Evolutionary conservation across 2,329 filamentous ascomycete genomes (phyloP), one percentile per base, ranked within the genome.

Genomic region (Xylariomycetidae sp.): DNA sequence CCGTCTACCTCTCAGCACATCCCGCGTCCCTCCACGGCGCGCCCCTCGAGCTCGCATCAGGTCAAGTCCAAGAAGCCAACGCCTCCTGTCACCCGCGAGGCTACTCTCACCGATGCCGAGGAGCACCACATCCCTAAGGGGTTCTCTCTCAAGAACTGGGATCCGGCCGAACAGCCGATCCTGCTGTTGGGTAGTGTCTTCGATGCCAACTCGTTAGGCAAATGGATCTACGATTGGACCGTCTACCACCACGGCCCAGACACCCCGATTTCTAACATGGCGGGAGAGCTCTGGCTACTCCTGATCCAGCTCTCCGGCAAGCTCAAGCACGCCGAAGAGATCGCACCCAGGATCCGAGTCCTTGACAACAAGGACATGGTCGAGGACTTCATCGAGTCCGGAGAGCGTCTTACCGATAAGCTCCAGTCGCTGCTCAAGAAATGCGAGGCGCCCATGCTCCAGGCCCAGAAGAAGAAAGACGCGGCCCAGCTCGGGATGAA

Each of bases 141-240:
- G 42, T 98, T 94, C 68, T 94, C 88, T 16, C 80, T 90, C 57
- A 97, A 97, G 74, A 94, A 97, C 69, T 97, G 92, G 92, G 92
- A 98, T 58, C 90, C 90, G 1, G 81, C 79, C 17, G 90, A 97
- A 68, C 81, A 88, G 49, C 92, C 92, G 32, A 96, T 98, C 58
- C 82, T 96, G 57, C 77, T 98, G 16, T 74, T 97, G 15, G 92
- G 92, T 31, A 94, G 87, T 56, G 92, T 97, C 36, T 97, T 97
- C 56, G 92, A 97, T 57, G 87, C 90, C 55, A 96, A 97, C 73
- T 95, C 88, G 16, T 74, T 98, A 18, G 92, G 92, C 54, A 96
- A 96, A 66, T 98, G 92, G 92, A 94, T 98, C 56, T 98, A 95
- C 64, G 92, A 97, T 72, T 98, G 92, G 92, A 96, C 92, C 13